A percentile compares a stretch with the other conserved stretches of the same genome.
Conservation (phyloP, 1,284 basidiomycete species). For the Naganishia sp. region DNA sequence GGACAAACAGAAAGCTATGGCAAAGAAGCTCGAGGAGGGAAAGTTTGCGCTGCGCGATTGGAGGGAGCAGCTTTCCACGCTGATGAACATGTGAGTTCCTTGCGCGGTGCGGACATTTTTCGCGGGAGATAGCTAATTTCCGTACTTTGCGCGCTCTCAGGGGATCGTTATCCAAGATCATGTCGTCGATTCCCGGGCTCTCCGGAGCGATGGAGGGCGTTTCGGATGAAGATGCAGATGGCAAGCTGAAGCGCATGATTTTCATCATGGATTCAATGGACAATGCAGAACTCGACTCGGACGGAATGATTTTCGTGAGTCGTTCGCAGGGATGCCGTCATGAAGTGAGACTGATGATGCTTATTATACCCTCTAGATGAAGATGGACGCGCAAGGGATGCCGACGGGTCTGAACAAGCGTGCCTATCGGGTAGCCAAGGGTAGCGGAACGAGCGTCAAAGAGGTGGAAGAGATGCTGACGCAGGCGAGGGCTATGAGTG, state of each 20-base stretch:
- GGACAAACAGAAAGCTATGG: slow-evolving; percentile 96
- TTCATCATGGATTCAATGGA: slow-evolving; percentile 99
- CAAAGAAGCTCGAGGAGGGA: slow-evolving; percentile 96
- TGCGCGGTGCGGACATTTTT: neutral
- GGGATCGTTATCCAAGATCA: slow-evolving; percentile 97
- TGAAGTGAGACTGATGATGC: neutral
- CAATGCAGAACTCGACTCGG: slow-evolving; percentile 88
- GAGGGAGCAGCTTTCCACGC: slow-evolving; percentile 94
- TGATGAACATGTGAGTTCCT: slow-evolving; percentile 86
- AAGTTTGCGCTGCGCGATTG: slow-evolving; percentile 96
- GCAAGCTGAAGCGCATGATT: slow-evolving; percentile 95
- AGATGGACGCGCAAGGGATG: slow-evolving; percentile 77
- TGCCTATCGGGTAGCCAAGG: slow-evolving; percentile 83
- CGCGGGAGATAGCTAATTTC: neutral
- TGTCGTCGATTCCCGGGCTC: slow-evolving; percentile 97
- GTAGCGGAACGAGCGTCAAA: slow-evolving; percentile 92
- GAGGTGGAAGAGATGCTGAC: slow-evolving; percentile 96
- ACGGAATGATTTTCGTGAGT: slow-evolving; percentile 79
- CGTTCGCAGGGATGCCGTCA: neutral
- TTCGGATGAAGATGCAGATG: slow-evolving; percentile 80
- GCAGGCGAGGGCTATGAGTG: slow-evolving; percentile 95
- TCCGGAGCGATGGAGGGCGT: slow-evolving; percentile 84
- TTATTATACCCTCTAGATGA: slow-evolving; percentile 47
- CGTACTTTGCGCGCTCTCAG: slow-evolving; percentile 54
- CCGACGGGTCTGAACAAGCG: slow-evolving; percentile 80